Percentiles rank a stretch among this genome's conserved stretches.
Conservation (phyloP, 345 rosid species). For the Stellera chamaejasme region DNA sequence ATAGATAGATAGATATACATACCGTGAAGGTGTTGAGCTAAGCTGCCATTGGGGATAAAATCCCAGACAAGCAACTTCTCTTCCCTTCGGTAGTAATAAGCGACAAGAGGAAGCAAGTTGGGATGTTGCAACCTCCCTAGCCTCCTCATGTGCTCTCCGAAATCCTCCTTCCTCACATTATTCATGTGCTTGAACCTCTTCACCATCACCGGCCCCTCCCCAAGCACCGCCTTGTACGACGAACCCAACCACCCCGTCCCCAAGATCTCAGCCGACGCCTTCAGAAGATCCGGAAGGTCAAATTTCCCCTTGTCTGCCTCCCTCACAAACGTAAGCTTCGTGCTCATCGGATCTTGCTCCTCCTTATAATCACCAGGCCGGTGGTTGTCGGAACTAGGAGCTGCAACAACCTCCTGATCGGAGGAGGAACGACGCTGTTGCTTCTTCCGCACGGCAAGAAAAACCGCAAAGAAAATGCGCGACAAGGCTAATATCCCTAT, state of each 20-base stretch:
- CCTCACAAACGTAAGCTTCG: constrained; percentile 52
- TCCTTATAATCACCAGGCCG: too few species aligned
- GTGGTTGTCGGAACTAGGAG: constrained; percentile 39
- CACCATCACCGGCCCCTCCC: constrained; percentile 47
- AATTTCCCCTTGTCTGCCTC: constrained; percentile 54
- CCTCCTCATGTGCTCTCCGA: constrained; percentile 79
- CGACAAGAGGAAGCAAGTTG: constrained; percentile 71
- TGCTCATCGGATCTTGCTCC: constrained; percentile 10
- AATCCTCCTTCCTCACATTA: constrained; percentile 66
- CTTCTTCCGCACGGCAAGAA: constrained; percentile 14
- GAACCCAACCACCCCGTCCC: constrained; percentile 85
- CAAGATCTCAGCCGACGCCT: constrained; percentile 82
- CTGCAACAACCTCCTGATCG: constrained; percentile 31
- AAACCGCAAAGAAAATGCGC: constrained; percentile 8
- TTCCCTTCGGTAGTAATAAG: constrained; percentile 78
- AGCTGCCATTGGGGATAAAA: constrained; percentile 51
- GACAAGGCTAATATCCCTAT: constrained; percentile 3
- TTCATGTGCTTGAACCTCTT: constrained; percentile 88
- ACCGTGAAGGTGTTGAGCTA: constrained; percentile 88
- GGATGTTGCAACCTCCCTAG: constrained; percentile 63
- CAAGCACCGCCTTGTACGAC: constrained; percentile 62
- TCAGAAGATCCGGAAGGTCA: constrained; percentile 68
- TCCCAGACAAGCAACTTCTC: constrained; percentile 75
- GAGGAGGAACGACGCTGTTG: not conserved
- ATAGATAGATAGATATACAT: too few species aligned